Percentiles rank a stretch among this genome's conserved stretches.
Conservation (phyloP, 495 filamentous ascomycete species). For the Thermothielavioides terrestris region DNA sequence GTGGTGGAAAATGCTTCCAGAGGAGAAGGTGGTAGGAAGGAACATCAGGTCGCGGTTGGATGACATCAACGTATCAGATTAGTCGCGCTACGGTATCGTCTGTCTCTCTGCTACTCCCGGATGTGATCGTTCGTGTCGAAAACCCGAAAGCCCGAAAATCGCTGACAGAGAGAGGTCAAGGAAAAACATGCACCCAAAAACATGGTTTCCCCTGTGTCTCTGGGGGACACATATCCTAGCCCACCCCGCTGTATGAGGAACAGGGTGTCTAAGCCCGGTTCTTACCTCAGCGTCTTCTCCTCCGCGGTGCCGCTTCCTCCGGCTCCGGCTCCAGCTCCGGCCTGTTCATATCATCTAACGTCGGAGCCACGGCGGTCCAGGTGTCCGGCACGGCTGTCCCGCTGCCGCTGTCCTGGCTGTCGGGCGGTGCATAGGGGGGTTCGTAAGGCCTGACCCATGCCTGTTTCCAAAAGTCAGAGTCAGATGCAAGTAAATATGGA, state of each 20-base stretch:
- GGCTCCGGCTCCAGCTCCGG: too few species aligned
- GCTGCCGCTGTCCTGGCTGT: constrained; percentile 6
- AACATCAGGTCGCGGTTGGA: too few species aligned
- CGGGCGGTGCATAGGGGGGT: constrained; percentile 4
- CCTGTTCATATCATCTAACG: not conserved
- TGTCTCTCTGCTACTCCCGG: too few species aligned
- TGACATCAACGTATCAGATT: too few species aligned
- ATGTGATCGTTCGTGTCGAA: too few species aligned
- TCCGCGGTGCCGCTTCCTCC: not conserved
- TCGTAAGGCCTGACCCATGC: constrained; percentile 12
- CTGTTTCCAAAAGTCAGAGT: not conserved
- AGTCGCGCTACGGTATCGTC: too few species aligned
- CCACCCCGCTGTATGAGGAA: too few species aligned
- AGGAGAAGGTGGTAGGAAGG: too few species aligned
- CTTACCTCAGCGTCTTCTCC: constrained; percentile 1
- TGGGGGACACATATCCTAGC: too few species aligned
- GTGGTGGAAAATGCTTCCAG: too few species aligned
- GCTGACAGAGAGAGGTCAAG: too few species aligned
- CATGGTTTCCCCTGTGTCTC: not conserved
- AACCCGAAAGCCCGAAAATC: too few species aligned
- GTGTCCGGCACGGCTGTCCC: constrained; percentile 12
- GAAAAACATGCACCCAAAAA: not conserved
- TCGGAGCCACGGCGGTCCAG: constrained; percentile 8
- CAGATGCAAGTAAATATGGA: not conserved
- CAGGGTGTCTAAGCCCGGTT: not conserved